A percentile compares a stretch with the other conserved stretches of the same genome.
phyloP scores from a whole-genome alignment of 768 basidiomycete genomes.

The Phallus indusiatus region DNA sequence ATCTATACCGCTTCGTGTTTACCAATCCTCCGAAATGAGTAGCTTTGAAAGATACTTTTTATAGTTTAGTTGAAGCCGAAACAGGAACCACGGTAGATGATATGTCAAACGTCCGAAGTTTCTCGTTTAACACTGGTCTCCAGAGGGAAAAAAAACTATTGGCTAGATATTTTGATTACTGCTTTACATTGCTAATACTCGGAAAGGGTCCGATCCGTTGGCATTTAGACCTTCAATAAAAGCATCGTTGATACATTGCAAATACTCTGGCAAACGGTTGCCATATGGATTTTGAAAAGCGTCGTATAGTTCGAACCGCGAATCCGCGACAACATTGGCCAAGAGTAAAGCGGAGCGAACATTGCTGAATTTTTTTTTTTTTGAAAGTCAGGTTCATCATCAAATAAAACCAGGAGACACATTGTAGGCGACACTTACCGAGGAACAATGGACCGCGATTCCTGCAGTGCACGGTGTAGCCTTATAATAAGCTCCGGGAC shows the following conservation, averaged over 20 bases:
- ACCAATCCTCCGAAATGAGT: too few species aligned
- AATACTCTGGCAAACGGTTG: slow-evolving; percentile 58
- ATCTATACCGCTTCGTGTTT: too few species aligned
- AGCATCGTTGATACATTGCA: slow-evolving; percentile 62
- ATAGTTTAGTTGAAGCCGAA: too few species aligned
- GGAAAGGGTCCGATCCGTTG: slow-evolving; percentile 72
- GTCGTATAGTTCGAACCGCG: slow-evolving; percentile 74
- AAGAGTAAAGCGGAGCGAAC: slow-evolving; percentile 66
- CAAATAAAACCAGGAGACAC: not conserved
- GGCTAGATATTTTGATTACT: too few species aligned
- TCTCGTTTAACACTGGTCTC: too few species aligned
- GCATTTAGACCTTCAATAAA: slow-evolving; percentile 61
- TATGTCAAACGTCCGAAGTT: too few species aligned
- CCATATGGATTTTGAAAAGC: slow-evolving; percentile 66
- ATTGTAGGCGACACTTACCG: slow-evolving; percentile 37
- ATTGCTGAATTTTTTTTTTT: slow-evolving; percentile 39
- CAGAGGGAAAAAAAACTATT: too few species aligned
- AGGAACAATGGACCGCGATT: slow-evolving; percentile 53
- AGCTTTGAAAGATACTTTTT: too few species aligned
- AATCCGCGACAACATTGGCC: slow-evolving; percentile 81
- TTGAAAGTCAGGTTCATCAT: not conserved
- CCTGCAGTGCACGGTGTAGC: slow-evolving; percentile 62
- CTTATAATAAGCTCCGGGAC: slow-evolving; percentile 85
- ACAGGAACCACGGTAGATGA: too few species aligned
- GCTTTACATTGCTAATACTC: slow-evolving; percentile 19